Conservation (phyloP, 2,329 filamentous ascomycete species). For the Alternaria gaisen region DNA sequence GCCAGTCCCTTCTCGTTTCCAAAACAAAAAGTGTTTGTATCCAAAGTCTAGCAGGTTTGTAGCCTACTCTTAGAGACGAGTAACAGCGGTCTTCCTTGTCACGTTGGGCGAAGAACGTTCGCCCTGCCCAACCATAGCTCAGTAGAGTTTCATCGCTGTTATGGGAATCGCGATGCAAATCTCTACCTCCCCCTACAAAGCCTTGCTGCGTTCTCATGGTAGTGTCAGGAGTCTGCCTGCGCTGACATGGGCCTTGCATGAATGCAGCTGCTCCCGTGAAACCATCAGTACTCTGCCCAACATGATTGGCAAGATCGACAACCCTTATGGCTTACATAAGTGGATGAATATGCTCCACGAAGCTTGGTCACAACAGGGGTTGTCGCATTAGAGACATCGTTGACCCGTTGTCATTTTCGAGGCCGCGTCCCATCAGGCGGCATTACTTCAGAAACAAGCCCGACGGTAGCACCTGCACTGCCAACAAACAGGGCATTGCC, state of each 20-base stretch:
- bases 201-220: background rate
- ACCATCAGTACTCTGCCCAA: constrained; percentile 2
- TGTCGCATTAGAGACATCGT: constrained; percentile 2
- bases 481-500: background rate
- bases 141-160: background rate
- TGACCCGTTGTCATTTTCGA: constrained; percentile 4
- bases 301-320: constrained; percentile 6
- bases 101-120: background rate
- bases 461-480: background rate
- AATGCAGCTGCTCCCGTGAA: constrained; percentile 2
- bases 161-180: constrained; percentile 3
- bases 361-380: constrained; percentile 18
- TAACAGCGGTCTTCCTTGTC: constrained; percentile 12
- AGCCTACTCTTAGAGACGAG: background rate
- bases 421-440: constrained; percentile 7
- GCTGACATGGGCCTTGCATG: constrained; percentile 1
- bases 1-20: background rate
- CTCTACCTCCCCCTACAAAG: background rate
- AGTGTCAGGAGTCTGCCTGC: constrained; percentile 1
- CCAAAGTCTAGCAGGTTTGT: background rate
- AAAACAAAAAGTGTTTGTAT: background rate
- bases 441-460: constrained; percentile 11
- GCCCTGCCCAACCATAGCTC: background rate
- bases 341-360: constrained; percentile 8
- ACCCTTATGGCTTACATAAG: constrained; percentile 11